Evolutionary conservation across 1,284 basidiomycete genomes (phyloP).

Genomic region (Stygiomarasmius scandens): DNA sequence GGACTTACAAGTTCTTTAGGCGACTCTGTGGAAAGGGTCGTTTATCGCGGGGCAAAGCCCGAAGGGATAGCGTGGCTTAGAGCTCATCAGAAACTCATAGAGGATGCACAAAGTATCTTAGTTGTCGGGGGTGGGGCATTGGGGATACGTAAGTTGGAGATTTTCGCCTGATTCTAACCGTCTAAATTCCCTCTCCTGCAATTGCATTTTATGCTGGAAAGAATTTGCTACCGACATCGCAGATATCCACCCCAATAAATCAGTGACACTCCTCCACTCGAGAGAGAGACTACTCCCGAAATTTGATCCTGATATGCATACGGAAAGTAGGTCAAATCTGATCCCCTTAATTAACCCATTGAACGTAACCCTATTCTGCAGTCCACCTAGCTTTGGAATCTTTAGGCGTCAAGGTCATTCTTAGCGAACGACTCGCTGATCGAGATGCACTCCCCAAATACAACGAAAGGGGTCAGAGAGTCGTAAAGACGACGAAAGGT

Average conservation of each 20-base stretch:
- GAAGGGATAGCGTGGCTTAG: constrained; percentile 53
- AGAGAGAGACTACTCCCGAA: constrained; percentile 58
- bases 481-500: constrained; percentile 59
- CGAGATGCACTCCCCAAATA: constrained; percentile 26
- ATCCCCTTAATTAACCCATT: neutral
- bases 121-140: constrained; percentile 66
- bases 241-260: constrained; percentile 57
- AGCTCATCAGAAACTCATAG: constrained; percentile 46
- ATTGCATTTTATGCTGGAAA: constrained; percentile 20
- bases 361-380: constrained; percentile 21
- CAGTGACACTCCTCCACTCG: constrained; percentile 72
- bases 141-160: constrained; percentile 54
- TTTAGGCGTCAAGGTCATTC: constrained; percentile 49
- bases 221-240: constrained; percentile 75
- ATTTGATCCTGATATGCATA: constrained; percentile 61
- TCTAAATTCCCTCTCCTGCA: too few species aligned
- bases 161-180: neutral
- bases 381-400: constrained; percentile 46
- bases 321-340: constrained; percentile 42
- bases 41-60: constrained; percentile 47
- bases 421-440: constrained; percentile 59
- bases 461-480: constrained; percentile 35
- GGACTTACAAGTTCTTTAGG: constrained; percentile 4
- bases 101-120: constrained; percentile 46
- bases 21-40: constrained; percentile 9